phyloP scores from a whole-genome alignment of 257 asterid species.

The Primulina tabacum region DNA sequence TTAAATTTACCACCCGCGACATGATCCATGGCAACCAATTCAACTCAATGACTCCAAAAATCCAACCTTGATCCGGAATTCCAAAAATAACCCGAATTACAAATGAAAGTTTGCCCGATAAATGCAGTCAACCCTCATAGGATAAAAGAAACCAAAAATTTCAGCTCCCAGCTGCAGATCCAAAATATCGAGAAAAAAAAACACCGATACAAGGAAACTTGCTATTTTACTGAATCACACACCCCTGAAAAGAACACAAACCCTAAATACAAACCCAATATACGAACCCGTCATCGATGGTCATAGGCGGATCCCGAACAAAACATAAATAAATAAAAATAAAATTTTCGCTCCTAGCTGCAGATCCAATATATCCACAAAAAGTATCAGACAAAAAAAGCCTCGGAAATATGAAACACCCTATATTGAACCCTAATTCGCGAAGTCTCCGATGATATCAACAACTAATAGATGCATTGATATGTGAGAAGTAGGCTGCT shows the following conservation, averaged over 20 bases:
- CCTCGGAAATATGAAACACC: not conserved
- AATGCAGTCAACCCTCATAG: constrained; percentile 8
- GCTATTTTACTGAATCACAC: constrained; percentile 35
- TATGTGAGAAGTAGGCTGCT: not conserved
- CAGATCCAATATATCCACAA: constrained; percentile 24
- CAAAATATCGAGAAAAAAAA: constrained; percentile 17
- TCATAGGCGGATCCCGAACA: constrained; percentile 11
- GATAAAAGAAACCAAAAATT: constrained; percentile 4
- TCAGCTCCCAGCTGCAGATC: constrained; percentile 23
- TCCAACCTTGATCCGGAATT: constrained; percentile 15
- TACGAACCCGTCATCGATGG: constrained; percentile 27
- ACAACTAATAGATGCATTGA: not conserved
- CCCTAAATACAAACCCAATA: constrained; percentile 42
- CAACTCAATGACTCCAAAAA: constrained; percentile 23
- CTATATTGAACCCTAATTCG: not conserved
- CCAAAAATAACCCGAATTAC: constrained; percentile 8
- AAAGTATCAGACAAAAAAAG: not conserved
- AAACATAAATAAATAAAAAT: too few relatives aligned
- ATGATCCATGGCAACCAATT: constrained; percentile 64
- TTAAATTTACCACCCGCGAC: constrained; percentile 76
- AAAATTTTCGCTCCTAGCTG: not conserved
- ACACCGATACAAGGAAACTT: constrained; percentile 12
- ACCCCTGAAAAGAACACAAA: constrained; percentile 27
- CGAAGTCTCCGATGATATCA: not conserved
- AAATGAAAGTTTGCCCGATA: not conserved